Base-by-base conservation (phyloP, 2,329 filamentous ascomycete species). In the Aureobasidium sp. region DNA sequence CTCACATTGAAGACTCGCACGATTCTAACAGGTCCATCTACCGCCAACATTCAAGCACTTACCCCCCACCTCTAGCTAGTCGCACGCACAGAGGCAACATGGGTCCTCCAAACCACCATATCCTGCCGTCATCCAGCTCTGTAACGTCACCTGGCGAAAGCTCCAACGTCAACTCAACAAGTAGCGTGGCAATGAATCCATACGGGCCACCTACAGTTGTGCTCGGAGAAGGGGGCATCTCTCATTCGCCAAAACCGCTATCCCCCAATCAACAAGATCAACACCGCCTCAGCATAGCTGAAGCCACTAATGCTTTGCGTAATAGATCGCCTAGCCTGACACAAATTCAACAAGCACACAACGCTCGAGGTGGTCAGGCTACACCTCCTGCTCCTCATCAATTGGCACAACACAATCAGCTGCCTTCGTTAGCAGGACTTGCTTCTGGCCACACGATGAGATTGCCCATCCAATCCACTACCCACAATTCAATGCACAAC, bases 211-310 rank as follows among this genome's bases (percentile, higher is more conserved):
- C 60, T 61, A 78, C 78, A 51, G 82, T 82, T 20, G 82, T 91
- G 66, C 95, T 90, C 71, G 82, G 85, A 9, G 86, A 91, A 53
- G 69, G 68, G 66, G 82, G 84, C 59, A 76, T 96, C 78, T 94
- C 89, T 3, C 91, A 96, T 74, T 95, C 90, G 67, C 91, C 91
- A 0, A 95, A 92, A 71, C 88, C 91, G 4, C 79, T 96, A 44
- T 91, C 87, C 64, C 88, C 88, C n/a, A 81, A 81, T 20, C 79
- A 79, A 62, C 52, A 66, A 41, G 77, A 80, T 64, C 71, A 75
- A 23, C 79, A 82, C 62, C 72, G 80, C 23, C 79, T 87, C 55
- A 84, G 84, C 66, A 74, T 81, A 17, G 74, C 59, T 77, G 34
- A 74, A 82, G 64, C 76, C 63, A 20, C 68, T 70, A 44, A 72